These are phyloP conservation scores for Calocybe indica DNA, from an alignment of 768 basidiomycete species.

Conservation along the genomic window DNA sequence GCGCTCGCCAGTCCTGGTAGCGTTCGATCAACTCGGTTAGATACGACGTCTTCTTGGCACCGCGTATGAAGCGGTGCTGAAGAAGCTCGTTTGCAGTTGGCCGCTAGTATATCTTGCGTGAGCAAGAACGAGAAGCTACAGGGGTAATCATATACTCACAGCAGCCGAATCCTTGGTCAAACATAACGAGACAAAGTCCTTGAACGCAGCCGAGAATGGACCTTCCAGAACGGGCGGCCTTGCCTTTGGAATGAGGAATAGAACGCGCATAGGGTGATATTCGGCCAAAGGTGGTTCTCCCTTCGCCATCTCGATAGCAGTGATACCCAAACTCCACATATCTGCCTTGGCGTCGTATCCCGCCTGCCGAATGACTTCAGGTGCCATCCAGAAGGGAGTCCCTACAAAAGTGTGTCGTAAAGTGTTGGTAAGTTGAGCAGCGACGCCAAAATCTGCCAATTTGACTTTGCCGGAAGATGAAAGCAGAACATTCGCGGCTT, in stretches of 20 bases:
- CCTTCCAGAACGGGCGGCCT: slow-evolving; percentile 90
- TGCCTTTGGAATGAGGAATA: slow-evolving; percentile 97
- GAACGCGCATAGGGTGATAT: slow-evolving; percentile 97
- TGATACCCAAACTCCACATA: slow-evolving; percentile 97
- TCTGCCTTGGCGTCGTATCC: slow-evolving; percentile 96
- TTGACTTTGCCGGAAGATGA: slow-evolving; percentile 92
- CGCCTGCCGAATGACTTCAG: slow-evolving; percentile 95
- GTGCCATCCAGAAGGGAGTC: slow-evolving; percentile 98
- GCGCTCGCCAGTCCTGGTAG: slow-evolving; percentile 68
- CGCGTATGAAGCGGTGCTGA: slow-evolving; percentile 87
- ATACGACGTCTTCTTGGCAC: slow-evolving; percentile 75
- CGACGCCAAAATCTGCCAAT: slow-evolving; percentile 97
- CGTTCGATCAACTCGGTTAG: slow-evolving; percentile 87
- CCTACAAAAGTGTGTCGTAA: slow-evolving; percentile 97
- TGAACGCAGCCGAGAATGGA: slow-evolving; percentile 77
- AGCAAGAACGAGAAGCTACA: slow-evolving; percentile 6
- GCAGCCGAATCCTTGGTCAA: slow-evolving; percentile 85
- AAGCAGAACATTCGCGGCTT: slow-evolving; percentile 92
- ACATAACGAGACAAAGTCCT: slow-evolving; percentile 88
- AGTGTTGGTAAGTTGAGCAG: slow-evolving; percentile 92
- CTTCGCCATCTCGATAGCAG: slow-evolving; percentile 96
- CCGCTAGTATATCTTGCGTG: slow-evolving; percentile 46
- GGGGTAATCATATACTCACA: slow-evolving; percentile 35
- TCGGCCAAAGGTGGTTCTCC: slow-evolving; percentile 96
- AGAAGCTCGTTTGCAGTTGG: slow-evolving; percentile 89